Evolutionary conservation across 1,284 basidiomycete genomes (phyloP), one percentile per base, ranked within the genome.

Genomic region (Phlebopus sp.): DNA sequence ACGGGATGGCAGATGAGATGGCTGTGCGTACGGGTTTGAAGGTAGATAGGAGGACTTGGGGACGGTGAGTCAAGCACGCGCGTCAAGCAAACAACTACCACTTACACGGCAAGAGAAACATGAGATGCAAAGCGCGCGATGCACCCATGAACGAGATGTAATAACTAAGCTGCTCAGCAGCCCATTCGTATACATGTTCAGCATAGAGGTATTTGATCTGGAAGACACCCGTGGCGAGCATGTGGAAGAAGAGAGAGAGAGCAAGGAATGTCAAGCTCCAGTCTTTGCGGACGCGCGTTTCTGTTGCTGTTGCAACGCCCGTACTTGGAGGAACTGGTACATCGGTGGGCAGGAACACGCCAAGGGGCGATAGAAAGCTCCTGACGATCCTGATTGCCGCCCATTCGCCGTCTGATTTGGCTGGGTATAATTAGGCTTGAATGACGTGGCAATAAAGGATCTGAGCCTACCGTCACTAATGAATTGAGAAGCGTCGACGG

Each of bases 161-260:
- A 52, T 84, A 83, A 35, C 84, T 82, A 37, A 86, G 64, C 72
- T 82, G 46, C 49, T 78, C 74, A 6, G 80, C 73, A 13, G 70
- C 70, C 84, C 84, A 86, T 2, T 70, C 72, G 52, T 77, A 81
- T 21, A 76, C 52, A 62, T 76, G 75, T 40, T 70, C 72, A 5
- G 78, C 79, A 51, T 81, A 86, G 35, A 84, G 72, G 50, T 79
- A 77, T 60, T 86, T 86, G 58, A 83, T 62, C 54, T 76, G 72
- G 61, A 79, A 73, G 2, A 84, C 55, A 7, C 82, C 84, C 72
- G 72, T 68, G 14, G 78, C 69, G 37, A 79, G 65, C 37, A 73
- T 63, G 54, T 74, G 68, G 29, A 66, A 64, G 52, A 79, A 78
- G 37, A 78, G 58, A 5, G 74, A 71, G 3, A 72, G 34, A 4